Conservation (phyloP, 2,329 filamentous ascomycete genomes). For the Ploettnerulaceae sp. region DNA sequence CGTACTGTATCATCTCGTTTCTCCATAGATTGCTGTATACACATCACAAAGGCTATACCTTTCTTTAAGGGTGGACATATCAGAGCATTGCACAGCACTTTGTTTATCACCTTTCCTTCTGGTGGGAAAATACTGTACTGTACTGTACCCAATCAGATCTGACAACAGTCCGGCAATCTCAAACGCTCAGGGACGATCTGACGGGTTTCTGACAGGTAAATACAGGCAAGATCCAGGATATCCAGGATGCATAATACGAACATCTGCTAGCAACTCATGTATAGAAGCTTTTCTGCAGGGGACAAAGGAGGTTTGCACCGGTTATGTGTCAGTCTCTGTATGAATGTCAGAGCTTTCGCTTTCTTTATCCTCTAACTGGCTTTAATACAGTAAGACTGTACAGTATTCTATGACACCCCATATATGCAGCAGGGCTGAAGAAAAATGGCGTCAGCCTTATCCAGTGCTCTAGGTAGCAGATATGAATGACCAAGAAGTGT, state of each 20-base stretch:
- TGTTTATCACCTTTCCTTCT: neutral
- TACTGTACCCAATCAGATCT: slow-evolving; percentile 13
- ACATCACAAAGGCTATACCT: neutral
- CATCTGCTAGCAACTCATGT: slow-evolving; percentile 5
- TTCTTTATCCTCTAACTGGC: too few species aligned
- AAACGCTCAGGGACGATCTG: slow-evolving; percentile 14
- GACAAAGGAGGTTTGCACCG: slow-evolving; percentile 5
- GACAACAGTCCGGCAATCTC: slow-evolving; percentile 2
- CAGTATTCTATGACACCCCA: neutral
- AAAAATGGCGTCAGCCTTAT: slow-evolving; percentile 5
- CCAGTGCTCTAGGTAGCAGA: neutral
- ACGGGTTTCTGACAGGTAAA: slow-evolving; percentile 2
- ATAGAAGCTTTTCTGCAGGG: slow-evolving; percentile 5
- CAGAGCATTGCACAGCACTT: neutral
- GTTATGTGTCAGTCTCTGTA: slow-evolving; percentile 10
- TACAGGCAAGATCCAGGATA: neutral
- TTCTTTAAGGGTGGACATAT: neutral
- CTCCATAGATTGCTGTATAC: neutral
- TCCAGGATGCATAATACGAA: neutral
- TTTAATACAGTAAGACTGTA: too few species aligned
- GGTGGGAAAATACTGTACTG: neutral
- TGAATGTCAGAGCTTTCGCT: slow-evolving; percentile 11
- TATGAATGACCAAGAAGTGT: too few species aligned
- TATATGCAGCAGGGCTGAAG: slow-evolving; percentile 4
- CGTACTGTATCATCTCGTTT: neutral